Conservation (phyloP, 805 yeast genomes). For the Pichia occidentalis region DNA sequence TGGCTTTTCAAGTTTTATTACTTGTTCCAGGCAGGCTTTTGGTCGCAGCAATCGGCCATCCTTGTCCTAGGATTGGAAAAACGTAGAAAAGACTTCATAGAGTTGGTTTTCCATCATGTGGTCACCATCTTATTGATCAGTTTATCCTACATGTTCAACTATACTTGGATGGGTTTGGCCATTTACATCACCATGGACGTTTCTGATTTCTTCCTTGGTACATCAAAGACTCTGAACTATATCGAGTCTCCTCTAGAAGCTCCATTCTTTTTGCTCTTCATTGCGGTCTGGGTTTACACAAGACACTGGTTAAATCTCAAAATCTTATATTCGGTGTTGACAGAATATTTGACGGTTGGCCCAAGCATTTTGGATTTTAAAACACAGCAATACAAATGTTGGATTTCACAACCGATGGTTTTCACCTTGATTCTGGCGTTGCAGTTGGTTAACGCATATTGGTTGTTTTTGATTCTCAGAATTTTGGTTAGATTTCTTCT, state of each 20-base stretch:
- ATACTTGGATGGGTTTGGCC: slow-evolving; percentile 91
- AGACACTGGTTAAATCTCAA: slow-evolving; percentile 81
- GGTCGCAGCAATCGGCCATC: slow-evolving; percentile 94
- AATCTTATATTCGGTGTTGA: slow-evolving; percentile 76
- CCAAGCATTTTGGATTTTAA: slow-evolving; percentile 74
- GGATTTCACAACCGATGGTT: slow-evolving; percentile 89
- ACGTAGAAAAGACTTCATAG: slow-evolving; percentile 91
- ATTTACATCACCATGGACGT: slow-evolving; percentile 94
- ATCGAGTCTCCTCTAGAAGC: slow-evolving; percentile 59
- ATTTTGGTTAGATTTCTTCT: slow-evolving; percentile 61
- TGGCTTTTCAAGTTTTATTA: slow-evolving; percentile 72
- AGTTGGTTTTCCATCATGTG: slow-evolving; percentile 87
- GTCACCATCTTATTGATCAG: slow-evolving; percentile 84
- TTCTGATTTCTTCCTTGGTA: slow-evolving; percentile 81
- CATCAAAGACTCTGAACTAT: slow-evolving; percentile 83
- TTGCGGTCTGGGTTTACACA: slow-evolving; percentile 73
- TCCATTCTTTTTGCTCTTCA: slow-evolving; percentile 64
- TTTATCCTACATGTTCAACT: slow-evolving; percentile 87
- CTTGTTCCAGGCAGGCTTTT: slow-evolving; percentile 89
- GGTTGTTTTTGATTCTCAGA: slow-evolving; percentile 79
- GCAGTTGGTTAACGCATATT: slow-evolving; percentile 79
- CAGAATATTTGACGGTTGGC: slow-evolving; percentile 85
- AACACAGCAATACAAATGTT: slow-evolving; percentile 92
- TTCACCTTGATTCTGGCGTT: slow-evolving; percentile 70
- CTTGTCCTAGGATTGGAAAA: slow-evolving; percentile 80